Base-by-base conservation (phyloP, 192 early-diverging fungal genomes). In the Hyaloraphidium curvatum region DNA sequence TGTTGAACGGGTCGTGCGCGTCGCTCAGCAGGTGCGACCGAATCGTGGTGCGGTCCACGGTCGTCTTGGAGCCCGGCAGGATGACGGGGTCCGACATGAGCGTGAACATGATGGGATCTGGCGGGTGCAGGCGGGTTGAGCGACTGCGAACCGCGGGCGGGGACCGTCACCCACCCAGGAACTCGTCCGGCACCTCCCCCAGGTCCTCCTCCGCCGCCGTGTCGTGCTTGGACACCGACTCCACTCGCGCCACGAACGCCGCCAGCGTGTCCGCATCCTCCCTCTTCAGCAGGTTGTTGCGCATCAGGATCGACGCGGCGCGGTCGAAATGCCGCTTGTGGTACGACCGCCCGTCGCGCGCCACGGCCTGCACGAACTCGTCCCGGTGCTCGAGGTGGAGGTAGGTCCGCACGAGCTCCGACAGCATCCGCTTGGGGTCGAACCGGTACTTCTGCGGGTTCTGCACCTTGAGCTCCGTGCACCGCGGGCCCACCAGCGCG, bases 31-130 rank as follows among this genome's bases (percentile, higher is more conserved):
- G 62, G 63, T 92, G 86, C 9, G 81, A 73, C 58, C 80, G 81
- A 56, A 98, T 92, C 0, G 84, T 91, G 17, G 86, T 79, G 28
- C 84, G 65, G 58, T 98, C 94, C 56, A 98, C 78, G 16, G 80
- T 76, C 1, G 67, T 68, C 35, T 71, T 73, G 1, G 86, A 89
- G 0, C 81, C 82, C 5, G 94, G 94, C 27, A 98, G 58, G 0
- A 84, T 68, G 28, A 98, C 94, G 2, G 94, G 94, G 58, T 98
- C 86, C 37, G 84, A 78, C 80, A 98, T 95, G 35, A 94, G 69
- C 9, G 75, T 72, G n/a, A 67, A 84, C 55, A 91, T 56, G 28
- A 96, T 51, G 5, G 88, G 89, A 66, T 92, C 88, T 77, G 56
- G 28, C 16, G 21, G 0, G 28, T 17, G n/a, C 16, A 40, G 28